Conservation (phyloP, 371 early-diverging fungal genomes). For the Mucor lusitanicus region DNA sequence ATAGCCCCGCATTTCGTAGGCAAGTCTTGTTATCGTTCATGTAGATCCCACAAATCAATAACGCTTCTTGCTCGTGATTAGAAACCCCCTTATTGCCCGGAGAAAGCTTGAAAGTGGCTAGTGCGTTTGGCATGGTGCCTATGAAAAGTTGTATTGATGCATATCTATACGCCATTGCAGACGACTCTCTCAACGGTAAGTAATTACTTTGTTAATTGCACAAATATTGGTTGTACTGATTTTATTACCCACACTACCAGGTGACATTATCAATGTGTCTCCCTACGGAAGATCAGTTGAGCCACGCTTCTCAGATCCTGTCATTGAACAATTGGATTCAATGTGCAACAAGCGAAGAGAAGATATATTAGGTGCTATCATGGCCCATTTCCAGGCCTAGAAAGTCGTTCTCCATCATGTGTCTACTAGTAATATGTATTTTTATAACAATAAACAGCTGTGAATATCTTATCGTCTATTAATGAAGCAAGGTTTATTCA, state of each 20-base stretch:
- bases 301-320: constrained; percentile 25
- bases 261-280: constrained; percentile 29
- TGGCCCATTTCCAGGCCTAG: constrained; percentile 1
- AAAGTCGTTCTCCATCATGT: not conserved
- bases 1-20: constrained; percentile 80
- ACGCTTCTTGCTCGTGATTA: not conserved
- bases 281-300: constrained; percentile 17
- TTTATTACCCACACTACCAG: constrained; percentile 6
- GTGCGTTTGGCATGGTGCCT: constrained; percentile 25
- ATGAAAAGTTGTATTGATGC: constrained; percentile 30
- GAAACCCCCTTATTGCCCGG: constrained; percentile 37
- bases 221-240: not conserved
- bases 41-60: not conserved
- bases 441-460: not conserved
- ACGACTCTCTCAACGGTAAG: constrained; percentile 34
- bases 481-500: not conserved
- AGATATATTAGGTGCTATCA: not conserved
- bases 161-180: constrained; percentile 27
- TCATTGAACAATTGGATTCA: constrained; percentile 23
- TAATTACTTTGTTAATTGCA: constrained; percentile 1
- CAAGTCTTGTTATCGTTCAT: not conserved
- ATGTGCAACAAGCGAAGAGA: constrained; percentile 22
- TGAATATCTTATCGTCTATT: not conserved
- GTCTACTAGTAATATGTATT: not conserved
- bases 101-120: constrained; percentile 11